phyloP scores from a whole-genome alignment of 2,329 filamentous ascomycete genomes.

The Dendryphion nanum region DNA sequence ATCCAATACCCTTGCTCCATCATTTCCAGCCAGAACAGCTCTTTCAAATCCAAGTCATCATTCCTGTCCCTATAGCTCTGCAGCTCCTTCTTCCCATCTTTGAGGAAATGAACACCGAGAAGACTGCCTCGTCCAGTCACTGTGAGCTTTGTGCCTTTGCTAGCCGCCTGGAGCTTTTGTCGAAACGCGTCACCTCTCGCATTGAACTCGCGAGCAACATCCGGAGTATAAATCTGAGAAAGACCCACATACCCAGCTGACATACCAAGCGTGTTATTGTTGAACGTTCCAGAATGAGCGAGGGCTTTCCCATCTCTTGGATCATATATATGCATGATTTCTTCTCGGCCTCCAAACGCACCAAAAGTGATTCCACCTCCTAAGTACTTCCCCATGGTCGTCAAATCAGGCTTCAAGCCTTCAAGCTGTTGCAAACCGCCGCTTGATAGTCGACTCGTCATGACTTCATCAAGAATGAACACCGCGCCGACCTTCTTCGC shows the following conservation, averaged over 20 bases:
- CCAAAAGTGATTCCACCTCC: conserved; percentile 67
- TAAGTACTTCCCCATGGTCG: conserved; percentile 65
- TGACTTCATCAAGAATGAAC: conserved; percentile 66
- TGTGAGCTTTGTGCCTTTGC: conserved; percentile 34
- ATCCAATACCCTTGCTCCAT: conserved; percentile 40
- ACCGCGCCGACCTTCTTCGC: conserved; percentile 54
- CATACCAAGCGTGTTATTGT: conserved; percentile 66
- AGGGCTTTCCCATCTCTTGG: conserved; percentile 45
- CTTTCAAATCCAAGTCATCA: conserved; percentile 28
- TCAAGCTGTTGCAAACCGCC: conserved; percentile 20
- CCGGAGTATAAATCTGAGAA: conserved; percentile 35
- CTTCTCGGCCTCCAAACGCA: conserved; percentile 60
- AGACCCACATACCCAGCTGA: conserved; percentile 50
- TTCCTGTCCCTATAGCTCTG: conserved; percentile 22
- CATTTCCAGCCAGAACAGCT: conserved; percentile 39
- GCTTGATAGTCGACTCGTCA: conserved; percentile 21
- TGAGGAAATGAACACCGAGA: conserved; percentile 37
- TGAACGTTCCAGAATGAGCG: conserved; percentile 64
- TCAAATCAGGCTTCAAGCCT: conserved; percentile 41
- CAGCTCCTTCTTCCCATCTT: conserved; percentile 25
- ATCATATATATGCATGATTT: conserved; percentile 61
- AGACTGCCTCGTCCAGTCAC: conserved; percentile 39
- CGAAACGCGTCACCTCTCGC: conserved; percentile 31
- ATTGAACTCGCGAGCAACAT: conserved; percentile 28
- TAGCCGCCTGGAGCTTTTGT: conserved; percentile 21